Base-by-base conservation (phyloP, 306 rosid species). In the Cucurbita argyrosperma region DNA sequence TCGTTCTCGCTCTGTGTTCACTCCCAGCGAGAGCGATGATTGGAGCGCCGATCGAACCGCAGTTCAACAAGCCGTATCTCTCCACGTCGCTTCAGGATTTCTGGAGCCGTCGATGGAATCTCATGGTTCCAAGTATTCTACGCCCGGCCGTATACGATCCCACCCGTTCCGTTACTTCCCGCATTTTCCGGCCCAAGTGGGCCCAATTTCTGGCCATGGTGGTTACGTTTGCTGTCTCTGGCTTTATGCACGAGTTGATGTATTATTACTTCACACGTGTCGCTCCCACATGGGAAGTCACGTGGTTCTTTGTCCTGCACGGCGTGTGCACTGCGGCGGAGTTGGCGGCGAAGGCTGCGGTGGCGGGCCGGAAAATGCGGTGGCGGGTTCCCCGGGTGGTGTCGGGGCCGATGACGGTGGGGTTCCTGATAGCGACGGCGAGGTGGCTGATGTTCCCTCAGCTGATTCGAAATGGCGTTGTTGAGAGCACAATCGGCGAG, bases 81-180 rank as follows among this genome's bases (percentile, higher is more conserved):
- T 14, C 80, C 14, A 84, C 92, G 0, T 90, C 98, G 0, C 90
- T 94, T 8, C 96, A 85, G 58, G 92, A 94, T 63, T 94, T 94
- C 7, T 94, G 96, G 97, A 90, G 97, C 10, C 88, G 80, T 2
- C 75, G 97, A 51, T 94, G 92, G 98, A 94, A 94, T 52, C 95
- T 89, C 46, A 83, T 84, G 90, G 92, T 88, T 42, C 58, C 96
- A 0, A 59, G 77, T 75, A 82, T 84, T 15, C 83, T 90, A 30
- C 87, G 88, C 8, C 87, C 84, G 8, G 55, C 85, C 15, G 71
- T 85, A 1, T 90, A 85, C 76, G 10, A 70, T 0, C 97, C 96
- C 0, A 13, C 76, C 0, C 64, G 81, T 0, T 13, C 26, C 23
- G 1, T 77, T 0, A 42, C 15, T 0, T 26, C 16, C 0, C 14